Evolutionary conservation across 352 stramenopile species (phyloP), one percentile per base, ranked within the genome.

Genomic region (Pseudoperonospora humuli): DNA sequence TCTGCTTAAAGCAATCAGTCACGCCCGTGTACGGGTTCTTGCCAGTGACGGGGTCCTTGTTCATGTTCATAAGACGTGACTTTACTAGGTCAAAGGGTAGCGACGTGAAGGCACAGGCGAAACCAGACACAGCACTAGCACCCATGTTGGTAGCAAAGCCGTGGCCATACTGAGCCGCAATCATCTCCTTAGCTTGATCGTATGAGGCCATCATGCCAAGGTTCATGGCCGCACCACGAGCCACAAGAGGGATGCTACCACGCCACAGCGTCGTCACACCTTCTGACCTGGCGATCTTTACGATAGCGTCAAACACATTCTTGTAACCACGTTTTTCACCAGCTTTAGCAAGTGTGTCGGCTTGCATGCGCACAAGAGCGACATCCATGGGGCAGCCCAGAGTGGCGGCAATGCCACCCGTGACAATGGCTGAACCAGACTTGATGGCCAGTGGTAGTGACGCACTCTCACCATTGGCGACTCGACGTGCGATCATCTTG

Each of bases 131-230:
- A 49, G 89, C 87, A 24, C 87, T 96, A 11, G 95, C 89, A 34
- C 81, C 79, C 21, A 98, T 82, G 59, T 98, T 96, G 21, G 94
- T 97, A n/a, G 70, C 41, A 54, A 92, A 87, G 0, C 77, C 74
- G 36, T 67, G 55, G 49, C 80, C 77, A 45, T 85, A 88, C 39
- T 71, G 45, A 20, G 70, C 55, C 33, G 76, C 53, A 40, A 96
- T 72, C 45, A 81, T 58, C 64, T 98, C 87, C 67, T 98, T 98
- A 17, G 95, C 92, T 74, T 99, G 93, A 75, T 99, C 96, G 66
- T 99, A 99, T 54, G 90, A 98, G 13, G 96, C 96, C 78, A 99
- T 91, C 96, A 99, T 98, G 43, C 96, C 96, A n/a, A 99, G 90
- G 73, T 99, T 99, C 94, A 99, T 98, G 44, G 93, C 81, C 45